These are phyloP conservation scores for Phytophthora brassicae DNA, from an alignment of 352 stramenopile genomes.

Conservation along the genomic window DNA sequence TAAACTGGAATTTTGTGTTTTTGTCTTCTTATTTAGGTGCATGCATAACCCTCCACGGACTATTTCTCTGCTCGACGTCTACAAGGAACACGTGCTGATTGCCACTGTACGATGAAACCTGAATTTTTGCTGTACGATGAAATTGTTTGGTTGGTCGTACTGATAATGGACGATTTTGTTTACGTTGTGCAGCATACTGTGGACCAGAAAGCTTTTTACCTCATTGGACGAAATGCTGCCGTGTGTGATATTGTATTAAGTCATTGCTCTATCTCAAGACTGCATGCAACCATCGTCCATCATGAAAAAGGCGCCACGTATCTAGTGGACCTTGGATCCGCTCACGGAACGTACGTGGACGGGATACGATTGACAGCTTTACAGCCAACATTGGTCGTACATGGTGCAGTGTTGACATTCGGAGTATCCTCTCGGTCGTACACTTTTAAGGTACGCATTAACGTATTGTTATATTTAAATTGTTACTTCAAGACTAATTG, in stretches of 20 bases:
- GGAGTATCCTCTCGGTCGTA: constrained; percentile 78
- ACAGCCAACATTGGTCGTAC: constrained; percentile 67
- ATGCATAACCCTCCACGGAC: constrained; percentile 52
- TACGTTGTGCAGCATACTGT: constrained; percentile 72
- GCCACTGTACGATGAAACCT: constrained; percentile 49
- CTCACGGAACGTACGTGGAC: constrained; percentile 80
- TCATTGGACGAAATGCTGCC: constrained; percentile 73
- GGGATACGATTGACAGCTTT: constrained; percentile 54
- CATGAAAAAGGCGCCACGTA: constrained; percentile 77
- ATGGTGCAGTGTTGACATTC: constrained; percentile 73
- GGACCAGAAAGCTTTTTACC: constrained; percentile 73
- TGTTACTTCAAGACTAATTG: not conserved
- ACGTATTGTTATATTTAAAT: constrained; percentile 1
- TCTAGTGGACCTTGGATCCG: constrained; percentile 75
- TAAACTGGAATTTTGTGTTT: not conserved
- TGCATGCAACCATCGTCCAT: constrained; percentile 76
- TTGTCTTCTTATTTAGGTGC: constrained; percentile 26
- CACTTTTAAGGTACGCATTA: constrained; percentile 75
- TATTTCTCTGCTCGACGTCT: constrained; percentile 75
- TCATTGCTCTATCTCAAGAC: constrained; percentile 82
- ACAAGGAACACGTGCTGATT: constrained; percentile 82
- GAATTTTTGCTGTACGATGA: too few relatives aligned
- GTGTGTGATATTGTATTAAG: constrained; percentile 82
- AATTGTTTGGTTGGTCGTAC: too few relatives aligned
- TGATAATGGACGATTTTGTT: too few relatives aligned